A percentile compares a stretch with the other conserved stretches of the same genome.
phyloP scores from a whole-genome alignment of 352 stramenopile genomes.

The Globisporangium perplexum region DNA sequence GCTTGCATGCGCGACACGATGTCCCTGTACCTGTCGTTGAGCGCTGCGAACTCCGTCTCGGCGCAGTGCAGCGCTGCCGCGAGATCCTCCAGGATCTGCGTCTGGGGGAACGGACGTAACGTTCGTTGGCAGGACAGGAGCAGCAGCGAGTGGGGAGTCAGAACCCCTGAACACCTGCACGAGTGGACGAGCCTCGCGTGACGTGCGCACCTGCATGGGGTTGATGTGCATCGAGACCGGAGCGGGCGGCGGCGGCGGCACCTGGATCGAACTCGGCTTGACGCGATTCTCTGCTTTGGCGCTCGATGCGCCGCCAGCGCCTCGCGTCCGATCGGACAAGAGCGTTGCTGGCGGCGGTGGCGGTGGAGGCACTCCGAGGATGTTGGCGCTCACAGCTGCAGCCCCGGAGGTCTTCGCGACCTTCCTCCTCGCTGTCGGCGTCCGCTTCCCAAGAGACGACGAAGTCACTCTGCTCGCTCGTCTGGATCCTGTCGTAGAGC shows the following conservation, averaged over 20 bases:
- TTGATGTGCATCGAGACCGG: constrained; percentile 31
- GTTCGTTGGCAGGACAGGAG: not conserved
- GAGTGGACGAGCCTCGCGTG: not conserved
- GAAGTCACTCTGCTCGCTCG: not conserved
- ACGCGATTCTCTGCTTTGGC: not conserved
- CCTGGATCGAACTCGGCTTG: constrained; percentile 38
- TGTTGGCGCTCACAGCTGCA: constrained; percentile 6
- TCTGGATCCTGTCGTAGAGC: not conserved
- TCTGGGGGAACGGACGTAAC: constrained; percentile 9
- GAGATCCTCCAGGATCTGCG: constrained; percentile 60
- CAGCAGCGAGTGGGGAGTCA: not conserved
- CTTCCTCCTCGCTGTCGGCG: not conserved
- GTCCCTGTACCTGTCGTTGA: constrained; percentile 38
- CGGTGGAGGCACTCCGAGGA: constrained; percentile 11
- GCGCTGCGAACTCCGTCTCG: constrained; percentile 37
- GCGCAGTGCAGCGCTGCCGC: constrained; percentile 26
- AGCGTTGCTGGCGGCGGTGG: constrained; percentile 6
- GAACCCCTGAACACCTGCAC: too few species aligned
- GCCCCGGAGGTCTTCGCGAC: not conserved
- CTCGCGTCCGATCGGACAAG: constrained; percentile 7
- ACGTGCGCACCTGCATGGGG: constrained; percentile 39
- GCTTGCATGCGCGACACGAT: constrained; percentile 34
- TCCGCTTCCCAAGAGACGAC: constrained; percentile 1
- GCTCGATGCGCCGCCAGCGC: not conserved
- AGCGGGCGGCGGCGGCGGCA: constrained; percentile 16